Evolutionary conservation across 495 filamentous ascomycete species (phyloP), one percentile per base, ranked within the genome.

Genomic region (Aspergillus ostianus): DNA sequence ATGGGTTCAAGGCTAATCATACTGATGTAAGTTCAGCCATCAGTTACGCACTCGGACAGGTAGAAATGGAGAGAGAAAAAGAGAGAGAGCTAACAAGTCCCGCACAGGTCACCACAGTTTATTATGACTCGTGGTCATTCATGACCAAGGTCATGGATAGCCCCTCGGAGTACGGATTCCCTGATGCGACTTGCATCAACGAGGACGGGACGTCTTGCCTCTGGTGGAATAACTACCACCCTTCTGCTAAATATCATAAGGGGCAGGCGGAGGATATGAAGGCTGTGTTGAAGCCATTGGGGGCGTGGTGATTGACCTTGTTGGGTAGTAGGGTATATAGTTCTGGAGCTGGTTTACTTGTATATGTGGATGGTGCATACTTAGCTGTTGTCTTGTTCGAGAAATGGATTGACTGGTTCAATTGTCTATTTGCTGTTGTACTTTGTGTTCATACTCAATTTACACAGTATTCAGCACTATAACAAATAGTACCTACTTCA

Each of bases 91-190:
- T 32, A 12, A 53, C 56, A 58, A 47, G 53, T 53, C 12, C 30
- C 6, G 27, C 58, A 10, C 56, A 74, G 66, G 60, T 59, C 3
- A 58, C 61, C 29, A 64, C 64, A 5, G 71, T 74, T 3, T 46
- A 72, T 46, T 77, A 77, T 51, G 70, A 77, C 57, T 58, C 69
- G 0, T 74, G 65, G 57, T 53, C 56, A 15, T 75, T 76, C 58
- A 78, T 87, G 73, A 80, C 76, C 0, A 64, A 65, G 13, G 72
- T 87, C n/a, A 58, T 88, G 19, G 78, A 87, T 58, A 65, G 82
- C 20, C 85, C 85, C 2, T 55, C 59, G 15, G 56, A 65, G 18
- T 85, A 73, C 49, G 72, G 73, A 21, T 74, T 65, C 36, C 62
- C 56, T 10, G 63, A 75, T 59, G 62, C 60, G 9, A 71, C 61